Base-by-base conservation (phyloP, 495 filamentous ascomycete genomes). In the Neurospora sp. region DNA sequence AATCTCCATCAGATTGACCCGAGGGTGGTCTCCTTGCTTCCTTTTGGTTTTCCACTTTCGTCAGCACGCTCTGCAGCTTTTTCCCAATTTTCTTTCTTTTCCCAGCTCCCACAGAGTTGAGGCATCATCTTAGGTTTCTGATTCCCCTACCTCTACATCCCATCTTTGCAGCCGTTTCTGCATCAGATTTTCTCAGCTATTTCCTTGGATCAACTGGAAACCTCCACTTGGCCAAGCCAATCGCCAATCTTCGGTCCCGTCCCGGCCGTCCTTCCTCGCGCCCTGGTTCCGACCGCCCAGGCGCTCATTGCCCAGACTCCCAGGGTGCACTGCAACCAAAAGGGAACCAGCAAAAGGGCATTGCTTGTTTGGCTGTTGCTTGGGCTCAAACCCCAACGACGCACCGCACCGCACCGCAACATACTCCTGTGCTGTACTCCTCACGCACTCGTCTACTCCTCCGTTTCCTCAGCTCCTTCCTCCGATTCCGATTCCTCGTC, bases 401-500 rank as follows among this genome's bases (percentile, higher is more conserved):
- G 45, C 31, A 44, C 48, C n/a, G 53, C 7, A 20, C 16, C 16
- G 48, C 70, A 71, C 69, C 44, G 61, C 73, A 71, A 22, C 40
- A 70, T 53, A 37, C 59, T n/a, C 53, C 69, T 61, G 39, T 53
- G 38, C 35, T 42, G 39, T 53, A 42, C 35, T 42, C 59, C 71
- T 65, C 53, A 35, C 53, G 27, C 53, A 65, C 53, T 37, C 39
- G 9, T 48, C 48, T 72, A 2, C 27, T 71, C 22, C 37, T 59
- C 41, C n/a, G 53, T 53, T 74, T 72, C 41, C 42, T 69, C 40
- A 17, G 53, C 53, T 65, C 53, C 53, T 37, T 65, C 27, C 53
- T 35, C 27, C 48, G 42, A 45, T 69, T 14, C 40, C 69, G 48
- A 31, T 37, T 70, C 72, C 48, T 74, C 41, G 65, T 72, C 72